These are phyloP conservation scores for Gypsophila paniculata DNA, from an alignment of 179 eudicot genomes.

Conservation along the genomic window DNA sequence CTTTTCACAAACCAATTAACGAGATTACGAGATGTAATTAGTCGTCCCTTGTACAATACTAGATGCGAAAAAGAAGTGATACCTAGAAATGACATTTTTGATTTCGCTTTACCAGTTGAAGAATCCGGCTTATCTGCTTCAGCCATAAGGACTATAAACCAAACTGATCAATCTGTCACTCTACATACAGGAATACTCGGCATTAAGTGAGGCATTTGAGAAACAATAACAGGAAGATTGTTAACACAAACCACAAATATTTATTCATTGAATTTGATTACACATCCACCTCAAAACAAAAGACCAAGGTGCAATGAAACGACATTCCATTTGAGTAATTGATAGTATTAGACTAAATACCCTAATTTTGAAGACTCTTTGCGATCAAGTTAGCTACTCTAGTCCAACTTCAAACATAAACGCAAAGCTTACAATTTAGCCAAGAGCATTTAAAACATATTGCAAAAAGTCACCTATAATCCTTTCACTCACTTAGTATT, in stretches of 20 bases:
- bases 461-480: not conserved
- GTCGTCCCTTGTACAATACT: not conserved
- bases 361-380: not conserved
- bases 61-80: slow-evolving; percentile 5
- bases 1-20: slow-evolving; percentile 2
- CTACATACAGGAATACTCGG: slow-evolving; percentile 6
- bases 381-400: not conserved
- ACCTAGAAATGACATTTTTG: slow-evolving; percentile 57
- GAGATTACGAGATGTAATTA: not conserved
- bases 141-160: slow-evolving; percentile 39
- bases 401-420: not conserved
- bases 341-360: not conserved
- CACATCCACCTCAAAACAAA: not conserved
- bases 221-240: not conserved
- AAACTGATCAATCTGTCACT: slow-evolving; percentile 7
- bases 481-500: not conserved
- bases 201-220: not conserved
- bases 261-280: not conserved
- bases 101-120: slow-evolving; percentile 39
- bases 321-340: not conserved
- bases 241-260: not conserved
- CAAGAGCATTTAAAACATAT: not conserved
- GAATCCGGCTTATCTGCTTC: slow-evolving; percentile 48
- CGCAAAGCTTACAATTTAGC: not conserved
- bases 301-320: not conserved